Conservation (phyloP, 306 rosid species). For the Benincasa hispida region DNA sequence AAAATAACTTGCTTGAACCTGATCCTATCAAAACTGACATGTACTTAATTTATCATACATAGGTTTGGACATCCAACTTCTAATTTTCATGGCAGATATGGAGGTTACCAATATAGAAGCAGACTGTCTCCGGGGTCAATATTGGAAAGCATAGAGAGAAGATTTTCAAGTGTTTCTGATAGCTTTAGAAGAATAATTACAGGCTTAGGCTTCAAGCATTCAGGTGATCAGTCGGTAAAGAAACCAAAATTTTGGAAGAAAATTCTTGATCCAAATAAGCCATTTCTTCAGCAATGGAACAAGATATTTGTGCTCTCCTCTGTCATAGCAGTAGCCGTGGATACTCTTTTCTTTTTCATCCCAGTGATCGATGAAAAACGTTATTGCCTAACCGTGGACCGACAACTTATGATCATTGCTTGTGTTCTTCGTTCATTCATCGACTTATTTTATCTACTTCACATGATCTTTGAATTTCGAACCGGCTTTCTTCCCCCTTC, state of each 20-base stretch:
- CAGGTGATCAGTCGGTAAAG: constrained; percentile 15
- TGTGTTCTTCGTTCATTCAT: constrained; percentile 66
- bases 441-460: constrained; percentile 65
- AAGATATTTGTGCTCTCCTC: constrained; percentile 64
- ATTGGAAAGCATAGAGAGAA: constrained; percentile 12
- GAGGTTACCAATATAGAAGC: constrained; percentile 14
- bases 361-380: constrained; percentile 18
- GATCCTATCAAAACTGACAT: not conserved
- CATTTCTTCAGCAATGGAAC: constrained; percentile 74
- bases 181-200: constrained; percentile 9
- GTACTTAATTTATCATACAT: not conserved
- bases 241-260: constrained; percentile 15
- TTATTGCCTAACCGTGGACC: constrained; percentile 30
- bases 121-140: constrained; percentile 18
- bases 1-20: not conserved
- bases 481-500: constrained; percentile 82
- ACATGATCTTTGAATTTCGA: constrained; percentile 58
- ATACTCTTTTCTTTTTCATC: constrained; percentile 69
- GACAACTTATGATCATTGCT: constrained; percentile 25
- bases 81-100: constrained; percentile 2
- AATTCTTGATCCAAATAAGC: constrained; percentile 68
- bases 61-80: not conserved
- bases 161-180: constrained; percentile 15
- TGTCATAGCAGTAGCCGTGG: constrained; percentile 64
- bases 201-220: constrained; percentile 5